Evolutionary conservation across 805 yeast genomes (phyloP).

Genomic region (Hanseniaspora pseudoguilliermondii): DNA sequence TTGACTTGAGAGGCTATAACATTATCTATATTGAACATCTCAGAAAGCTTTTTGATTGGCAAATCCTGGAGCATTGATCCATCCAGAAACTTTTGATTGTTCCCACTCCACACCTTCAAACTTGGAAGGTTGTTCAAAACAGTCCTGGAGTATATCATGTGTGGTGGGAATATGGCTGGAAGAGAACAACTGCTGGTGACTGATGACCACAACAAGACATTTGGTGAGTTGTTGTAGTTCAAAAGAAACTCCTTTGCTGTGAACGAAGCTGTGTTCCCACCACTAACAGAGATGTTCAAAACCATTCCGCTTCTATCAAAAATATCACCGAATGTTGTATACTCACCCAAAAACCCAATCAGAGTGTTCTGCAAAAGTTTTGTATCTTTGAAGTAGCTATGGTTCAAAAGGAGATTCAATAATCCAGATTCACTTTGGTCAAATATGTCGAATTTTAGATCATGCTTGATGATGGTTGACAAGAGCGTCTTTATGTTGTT

Average conservation of each 20-base stretch:
- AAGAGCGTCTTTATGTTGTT: slow-evolving; percentile 46
- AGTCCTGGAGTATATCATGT: slow-evolving; percentile 67
- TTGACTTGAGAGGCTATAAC: slow-evolving; percentile 96
- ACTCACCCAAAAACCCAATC: slow-evolving; percentile 22
- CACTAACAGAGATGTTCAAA: slow-evolving; percentile 82
- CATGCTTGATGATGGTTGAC: slow-evolving; percentile 21
- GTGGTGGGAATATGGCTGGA: slow-evolving; percentile 79
- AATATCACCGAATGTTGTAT: slow-evolving; percentile 42
- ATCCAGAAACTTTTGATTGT: slow-evolving; percentile 69
- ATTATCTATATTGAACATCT: slow-evolving; percentile 95
- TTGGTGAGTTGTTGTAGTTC: slow-evolving; percentile 68
- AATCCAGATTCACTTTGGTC: slow-evolving; percentile 15
- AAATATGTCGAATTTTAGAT: slow-evolving; percentile 35
- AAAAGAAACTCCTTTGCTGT: slow-evolving; percentile 84
- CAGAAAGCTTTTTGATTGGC: slow-evolving; percentile 80
- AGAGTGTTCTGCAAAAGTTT: neutral
- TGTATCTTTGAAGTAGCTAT: slow-evolving; percentile 3
- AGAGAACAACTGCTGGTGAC: slow-evolving; percentile 89
- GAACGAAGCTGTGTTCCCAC: slow-evolving; percentile 49
- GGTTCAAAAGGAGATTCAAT: slow-evolving; percentile 26
- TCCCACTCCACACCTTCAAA: slow-evolving; percentile 62
- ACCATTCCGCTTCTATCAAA: slow-evolving; percentile 81
- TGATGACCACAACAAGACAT: slow-evolving; percentile 74
- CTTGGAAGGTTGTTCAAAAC: slow-evolving; percentile 31
- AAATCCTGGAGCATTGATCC: slow-evolving; percentile 93